Evolutionary conservation across 495 filamentous ascomycete species (phyloP).

Genomic region (Penicillium riverlandense): DNA sequence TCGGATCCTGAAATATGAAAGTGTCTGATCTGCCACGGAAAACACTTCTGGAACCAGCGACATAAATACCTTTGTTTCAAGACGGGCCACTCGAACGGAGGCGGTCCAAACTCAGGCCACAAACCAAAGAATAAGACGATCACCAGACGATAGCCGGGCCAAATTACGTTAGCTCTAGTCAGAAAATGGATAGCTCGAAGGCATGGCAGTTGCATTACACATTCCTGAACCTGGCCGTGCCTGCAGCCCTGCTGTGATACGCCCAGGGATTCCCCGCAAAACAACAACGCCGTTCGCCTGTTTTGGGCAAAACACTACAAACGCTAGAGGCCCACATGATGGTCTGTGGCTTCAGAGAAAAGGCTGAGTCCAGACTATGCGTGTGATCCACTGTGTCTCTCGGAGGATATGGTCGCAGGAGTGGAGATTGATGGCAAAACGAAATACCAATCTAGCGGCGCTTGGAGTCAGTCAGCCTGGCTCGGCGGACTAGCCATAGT

Average conservation of each 20-base stretch:
- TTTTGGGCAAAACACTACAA: constrained; percentile 7
- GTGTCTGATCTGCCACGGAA: no score
- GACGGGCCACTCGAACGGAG: constrained; percentile 7
- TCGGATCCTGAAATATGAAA: no score
- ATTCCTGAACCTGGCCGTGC: constrained; percentile 15
- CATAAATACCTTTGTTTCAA: constrained; percentile 7
- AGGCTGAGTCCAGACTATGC: constrained; percentile 6
- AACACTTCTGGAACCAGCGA: constrained; percentile 1
- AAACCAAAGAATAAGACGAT: constrained; percentile 12
- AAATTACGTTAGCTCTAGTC: constrained; percentile 6
- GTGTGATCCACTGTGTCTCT: not conserved
- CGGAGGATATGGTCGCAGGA: not conserved
- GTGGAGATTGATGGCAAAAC: not conserved
- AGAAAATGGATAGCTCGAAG: constrained; percentile 9
- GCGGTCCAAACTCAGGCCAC: constrained; percentile 6
- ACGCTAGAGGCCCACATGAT: not conserved
- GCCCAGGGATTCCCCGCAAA: constrained; percentile 29
- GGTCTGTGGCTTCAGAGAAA: not conserved
- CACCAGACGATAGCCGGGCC: constrained; percentile 6
- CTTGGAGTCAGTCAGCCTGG: not conserved
- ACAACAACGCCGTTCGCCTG: constrained; percentile 5
- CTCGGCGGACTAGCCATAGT: constrained; percentile 5
- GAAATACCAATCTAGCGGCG: no score
- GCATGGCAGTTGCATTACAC: constrained; percentile 15
- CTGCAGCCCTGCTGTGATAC: constrained; percentile 19